Percentiles rank a stretch among this genome's conserved stretches.
Conservation (phyloP, 768 basidiomycete genomes). For the Pleurotus platypus region DNA sequence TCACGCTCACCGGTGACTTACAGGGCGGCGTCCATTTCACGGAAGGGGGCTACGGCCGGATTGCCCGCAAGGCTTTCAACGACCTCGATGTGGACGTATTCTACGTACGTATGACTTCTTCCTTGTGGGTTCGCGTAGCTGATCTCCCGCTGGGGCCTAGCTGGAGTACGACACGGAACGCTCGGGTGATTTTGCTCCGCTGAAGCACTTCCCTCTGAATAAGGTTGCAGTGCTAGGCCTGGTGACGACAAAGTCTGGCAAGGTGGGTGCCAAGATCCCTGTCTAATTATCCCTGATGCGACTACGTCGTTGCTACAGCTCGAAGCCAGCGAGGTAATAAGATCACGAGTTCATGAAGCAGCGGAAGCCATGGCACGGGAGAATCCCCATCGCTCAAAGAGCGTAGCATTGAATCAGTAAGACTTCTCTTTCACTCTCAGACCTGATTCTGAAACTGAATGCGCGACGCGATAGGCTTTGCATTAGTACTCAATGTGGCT, state of each 20-base stretch:
- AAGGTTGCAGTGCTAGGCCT: conserved; percentile 47
- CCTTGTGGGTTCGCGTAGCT: background rate
- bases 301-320: conserved; percentile 27
- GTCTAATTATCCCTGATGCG: background rate
- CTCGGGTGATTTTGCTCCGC: conserved; percentile 56
- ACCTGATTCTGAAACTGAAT: conserved; percentile 4
- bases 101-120: conserved; percentile 30
- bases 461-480: conserved; percentile 33
- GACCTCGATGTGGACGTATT: conserved; percentile 55
- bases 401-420: conserved; percentile 51
- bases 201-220: conserved; percentile 45
- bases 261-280: conserved; percentile 24
- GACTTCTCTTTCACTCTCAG: conserved; percentile 12
- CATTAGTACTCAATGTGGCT: conserved; percentile 64
- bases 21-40: conserved; percentile 49
- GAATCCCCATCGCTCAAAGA: conserved; percentile 37
- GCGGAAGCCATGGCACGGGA: conserved; percentile 45
- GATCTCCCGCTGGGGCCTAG: conserved; percentile 23
- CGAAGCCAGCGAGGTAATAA: conserved; percentile 46
- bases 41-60: conserved; percentile 57
- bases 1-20: background rate
- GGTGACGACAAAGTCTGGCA: conserved; percentile 43
- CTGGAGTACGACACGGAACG: conserved; percentile 67
- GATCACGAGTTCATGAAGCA: conserved; percentile 49
- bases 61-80: conserved; percentile 53